phyloP scores from a whole-genome alignment of 2,329 filamentous ascomycete species.

The Dactylellina haptotyla region DNA sequence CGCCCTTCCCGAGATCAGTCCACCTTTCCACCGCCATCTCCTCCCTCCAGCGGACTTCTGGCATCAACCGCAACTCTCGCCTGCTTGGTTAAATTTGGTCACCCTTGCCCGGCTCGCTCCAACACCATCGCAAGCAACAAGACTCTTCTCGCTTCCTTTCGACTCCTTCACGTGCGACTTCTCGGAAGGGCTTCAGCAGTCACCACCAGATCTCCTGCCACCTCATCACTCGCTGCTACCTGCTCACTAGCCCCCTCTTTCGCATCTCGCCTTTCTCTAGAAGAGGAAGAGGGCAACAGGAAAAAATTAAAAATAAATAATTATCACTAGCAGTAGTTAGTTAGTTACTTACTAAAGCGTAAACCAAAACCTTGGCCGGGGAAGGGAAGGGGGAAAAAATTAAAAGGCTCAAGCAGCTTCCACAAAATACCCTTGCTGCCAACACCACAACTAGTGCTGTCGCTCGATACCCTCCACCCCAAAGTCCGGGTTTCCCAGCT shows the following conservation, averaged over 20 bases:
- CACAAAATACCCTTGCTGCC: conserved; percentile 39
- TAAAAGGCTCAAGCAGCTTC: conserved; percentile 27
- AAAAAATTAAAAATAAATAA: background rate
- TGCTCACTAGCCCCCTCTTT: too few species aligned
- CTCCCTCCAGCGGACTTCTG: conserved; percentile 3
- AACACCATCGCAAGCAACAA: conserved; percentile 31
- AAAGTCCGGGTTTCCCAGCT: conserved; percentile 45
- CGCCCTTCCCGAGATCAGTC: background rate
- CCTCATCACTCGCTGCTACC: too few species aligned
- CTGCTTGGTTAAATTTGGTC: background rate
- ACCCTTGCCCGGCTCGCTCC: background rate
- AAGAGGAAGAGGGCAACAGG: background rate
- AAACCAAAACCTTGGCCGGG: conserved; percentile 5
- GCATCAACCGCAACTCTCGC: background rate
- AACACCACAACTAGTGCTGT: conserved; percentile 36
- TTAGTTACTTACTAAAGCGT: too few species aligned
- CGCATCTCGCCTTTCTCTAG: conserved; percentile 44
- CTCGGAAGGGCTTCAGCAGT: conserved; percentile 54
- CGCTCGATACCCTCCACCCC: conserved; percentile 26
- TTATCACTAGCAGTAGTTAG: too few species aligned
- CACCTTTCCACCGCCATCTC: conserved; percentile 4
- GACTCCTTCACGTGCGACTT: conserved; percentile 51
- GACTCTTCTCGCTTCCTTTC: background rate
- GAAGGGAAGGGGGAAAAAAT: too few species aligned
- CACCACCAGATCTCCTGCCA: conserved; percentile 35